phyloP scores from a whole-genome alignment of 106 monocot species.

The Chionographis japonica region DNA sequence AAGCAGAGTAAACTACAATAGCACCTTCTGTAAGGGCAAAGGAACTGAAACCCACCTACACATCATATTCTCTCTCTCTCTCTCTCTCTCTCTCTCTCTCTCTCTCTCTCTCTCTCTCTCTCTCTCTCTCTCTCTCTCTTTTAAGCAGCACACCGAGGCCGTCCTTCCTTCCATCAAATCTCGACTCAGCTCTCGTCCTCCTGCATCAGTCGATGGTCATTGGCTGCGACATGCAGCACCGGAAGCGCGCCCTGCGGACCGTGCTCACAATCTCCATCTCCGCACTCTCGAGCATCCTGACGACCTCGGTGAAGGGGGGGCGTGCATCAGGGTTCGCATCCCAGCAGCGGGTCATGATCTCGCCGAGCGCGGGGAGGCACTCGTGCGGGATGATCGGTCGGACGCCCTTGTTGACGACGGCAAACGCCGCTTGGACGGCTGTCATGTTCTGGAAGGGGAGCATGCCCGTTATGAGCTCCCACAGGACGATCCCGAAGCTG shows the following conservation, averaged over 20 bases:
- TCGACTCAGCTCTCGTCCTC: background rate
- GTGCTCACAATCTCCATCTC: constrained; percentile 30
- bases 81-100: too few species aligned
- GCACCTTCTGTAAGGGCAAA: background rate
- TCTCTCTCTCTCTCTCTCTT: background rate
- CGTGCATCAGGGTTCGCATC: constrained; percentile 34
- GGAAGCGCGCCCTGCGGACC: constrained; percentile 37
- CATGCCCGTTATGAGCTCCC: constrained; percentile 44
- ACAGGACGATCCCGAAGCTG: constrained; percentile 34
- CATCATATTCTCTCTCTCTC: too few species aligned
- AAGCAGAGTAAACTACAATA: constrained; percentile 3
- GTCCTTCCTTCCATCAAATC: background rate
- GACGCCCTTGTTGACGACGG: constrained; percentile 34
- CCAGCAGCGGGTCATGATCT: constrained; percentile 44
- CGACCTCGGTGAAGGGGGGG: constrained; percentile 32
- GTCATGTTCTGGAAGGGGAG: constrained; percentile 33
- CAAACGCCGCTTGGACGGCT: constrained; percentile 32
- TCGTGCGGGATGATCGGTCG: constrained; percentile 23
- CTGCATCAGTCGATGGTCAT: constrained; percentile 28
- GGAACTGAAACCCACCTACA: background rate
- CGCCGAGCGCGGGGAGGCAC: constrained; percentile 27
- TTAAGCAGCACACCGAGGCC: background rate
- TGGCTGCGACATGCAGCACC: constrained; percentile 36
- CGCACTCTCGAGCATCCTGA: constrained; percentile 36
- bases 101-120: background rate